phyloP scores from a whole-genome alignment of 179 eudicot species.

The Beta corolliflora region DNA sequence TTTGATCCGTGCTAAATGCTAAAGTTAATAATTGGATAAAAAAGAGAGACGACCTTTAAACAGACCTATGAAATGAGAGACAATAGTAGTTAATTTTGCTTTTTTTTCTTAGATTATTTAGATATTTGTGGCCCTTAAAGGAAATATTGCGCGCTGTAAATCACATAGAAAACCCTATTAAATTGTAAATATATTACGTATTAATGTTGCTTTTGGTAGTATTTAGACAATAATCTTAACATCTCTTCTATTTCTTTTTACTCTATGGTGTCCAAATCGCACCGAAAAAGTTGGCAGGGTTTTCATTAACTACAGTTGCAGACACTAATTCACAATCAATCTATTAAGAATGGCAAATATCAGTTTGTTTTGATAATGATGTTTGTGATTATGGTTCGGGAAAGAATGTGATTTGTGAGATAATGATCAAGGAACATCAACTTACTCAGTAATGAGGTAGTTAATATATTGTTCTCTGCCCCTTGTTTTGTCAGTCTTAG shows the following conservation, averaged over 20 bases:
- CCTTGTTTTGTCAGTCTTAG: background rate
- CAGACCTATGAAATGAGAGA: too few species aligned
- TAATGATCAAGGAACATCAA: background rate
- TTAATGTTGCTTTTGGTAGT: too few species aligned
- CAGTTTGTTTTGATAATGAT: background rate
- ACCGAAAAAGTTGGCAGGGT: background rate
- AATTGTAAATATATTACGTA: too few species aligned
- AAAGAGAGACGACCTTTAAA: too few species aligned
- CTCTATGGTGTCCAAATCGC: background rate
- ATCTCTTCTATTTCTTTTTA: background rate
- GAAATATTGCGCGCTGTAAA: too few species aligned
- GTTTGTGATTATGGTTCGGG: background rate
- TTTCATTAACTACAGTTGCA: background rate
- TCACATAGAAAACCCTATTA: too few species aligned
- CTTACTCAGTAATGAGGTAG: conserved; percentile 11
- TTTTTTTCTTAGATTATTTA: too few species aligned
- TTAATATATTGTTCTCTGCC: conserved; percentile 10
- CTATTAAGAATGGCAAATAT: background rate
- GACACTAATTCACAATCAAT: background rate
- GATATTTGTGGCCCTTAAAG: too few species aligned
- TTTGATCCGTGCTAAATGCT: too few species aligned
- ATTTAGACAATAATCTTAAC: background rate
- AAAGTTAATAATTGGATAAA: too few species aligned
- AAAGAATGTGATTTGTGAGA: background rate
- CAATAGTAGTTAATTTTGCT: too few species aligned